Evolutionary conservation across 2,329 filamentous ascomycete genomes (phyloP), one percentile per base, ranked within the genome.

Genomic region (Lachnellula cervina): DNA sequence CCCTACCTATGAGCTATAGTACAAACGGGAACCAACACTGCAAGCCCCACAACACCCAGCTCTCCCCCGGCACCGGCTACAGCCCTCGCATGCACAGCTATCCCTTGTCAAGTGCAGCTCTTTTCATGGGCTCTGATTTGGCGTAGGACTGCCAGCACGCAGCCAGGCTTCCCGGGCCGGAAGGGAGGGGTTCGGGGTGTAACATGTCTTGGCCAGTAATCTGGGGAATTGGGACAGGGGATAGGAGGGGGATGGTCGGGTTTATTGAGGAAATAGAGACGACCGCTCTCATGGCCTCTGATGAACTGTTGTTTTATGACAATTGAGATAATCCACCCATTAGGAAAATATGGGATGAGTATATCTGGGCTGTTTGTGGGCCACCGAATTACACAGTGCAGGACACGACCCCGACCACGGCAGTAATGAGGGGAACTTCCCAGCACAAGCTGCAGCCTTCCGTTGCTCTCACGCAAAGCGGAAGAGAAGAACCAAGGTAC

Each of bases 361-460:
- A 19, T 44, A n/a, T 40, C 37, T 13, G 37, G 13, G 51, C 28
- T 21, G 19, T 8, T 17, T 21, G 19, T 14, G 42, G 28, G 17
- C 44, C 37, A 17, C 19, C 14, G 37, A 35, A 46, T 37, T 8
- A 32, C n/a, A 46, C 4, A 46, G 44, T 21, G 23, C 13, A 32
- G 44, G 23, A 11, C 23, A 28, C 44, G 14, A 46, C 9, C 44
- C 44, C 44, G 21, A 46, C 11, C 21, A 46, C 44, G 25, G 23
- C 44, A 48, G 37, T 32, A 46, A 44, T 51, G 57, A 52, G 51
- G 49, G 52, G 51, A 44, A 54, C 32, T n/a, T 56, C 50, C 51
- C 51, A 52, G 53, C 47, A 49, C 47, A 44, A 48, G 35, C 46
- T 61, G 59, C 56, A 59, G 56, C 59, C 59, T 55, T 58, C 59